Conservation (phyloP, 1,284 basidiomycete species). For the Fomitiporia mediterranea region DNA sequence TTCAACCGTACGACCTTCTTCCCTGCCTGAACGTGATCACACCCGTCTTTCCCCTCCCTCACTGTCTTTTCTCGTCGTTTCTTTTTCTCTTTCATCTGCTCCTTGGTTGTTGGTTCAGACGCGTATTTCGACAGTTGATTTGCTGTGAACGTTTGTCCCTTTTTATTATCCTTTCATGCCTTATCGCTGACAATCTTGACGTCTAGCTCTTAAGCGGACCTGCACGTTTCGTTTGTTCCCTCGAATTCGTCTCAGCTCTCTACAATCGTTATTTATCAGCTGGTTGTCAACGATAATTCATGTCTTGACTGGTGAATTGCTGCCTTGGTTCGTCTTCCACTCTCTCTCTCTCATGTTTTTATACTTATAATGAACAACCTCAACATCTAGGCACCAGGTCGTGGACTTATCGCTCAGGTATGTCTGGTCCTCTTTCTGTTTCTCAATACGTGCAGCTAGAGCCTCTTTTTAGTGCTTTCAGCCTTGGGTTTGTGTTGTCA, state of each 20-base stretch:
- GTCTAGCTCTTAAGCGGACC: background rate
- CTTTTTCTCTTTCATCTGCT: background rate
- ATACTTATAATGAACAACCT: no score
- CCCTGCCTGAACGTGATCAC: constrained; percentile 19
- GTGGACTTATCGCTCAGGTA: no score
- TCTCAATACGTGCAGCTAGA: no score
- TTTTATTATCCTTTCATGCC: background rate
- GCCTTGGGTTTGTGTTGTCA: no score
- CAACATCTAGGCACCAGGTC: no score
- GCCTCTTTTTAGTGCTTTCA: no score
- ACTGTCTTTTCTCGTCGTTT: background rate
- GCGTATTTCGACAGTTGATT: background rate
- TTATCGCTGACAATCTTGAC: background rate
- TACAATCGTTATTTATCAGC: no score
- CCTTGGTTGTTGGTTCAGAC: background rate
- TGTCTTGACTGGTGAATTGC: no score
- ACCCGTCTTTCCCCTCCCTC: background rate
- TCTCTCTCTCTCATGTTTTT: no score
- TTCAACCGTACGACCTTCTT: constrained; percentile 22
- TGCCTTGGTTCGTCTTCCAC: no score
- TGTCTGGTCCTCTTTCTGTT: no score
- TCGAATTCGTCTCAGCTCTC: background rate
- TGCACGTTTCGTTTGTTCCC: background rate
- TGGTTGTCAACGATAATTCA: no score
- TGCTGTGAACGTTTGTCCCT: background rate